phyloP scores from a whole-genome alignment of 163 green algal genomes.

The Chloroidium sp. region DNA sequence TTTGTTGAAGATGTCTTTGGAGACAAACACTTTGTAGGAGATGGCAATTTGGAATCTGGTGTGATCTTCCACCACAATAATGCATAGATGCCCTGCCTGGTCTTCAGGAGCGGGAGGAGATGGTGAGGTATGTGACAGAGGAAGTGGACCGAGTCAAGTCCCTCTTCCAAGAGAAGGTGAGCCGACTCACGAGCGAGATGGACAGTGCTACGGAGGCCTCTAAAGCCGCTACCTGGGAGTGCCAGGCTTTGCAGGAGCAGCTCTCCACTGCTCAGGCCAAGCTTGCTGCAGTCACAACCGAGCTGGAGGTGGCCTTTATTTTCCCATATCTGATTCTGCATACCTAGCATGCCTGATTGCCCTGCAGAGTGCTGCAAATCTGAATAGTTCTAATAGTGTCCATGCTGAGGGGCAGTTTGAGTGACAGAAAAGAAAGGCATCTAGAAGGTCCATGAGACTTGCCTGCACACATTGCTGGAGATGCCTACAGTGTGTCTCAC shows the following conservation, averaged over 20 bases:
- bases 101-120: slow-evolving; percentile 51
- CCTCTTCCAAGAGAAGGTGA: slow-evolving; percentile 61
- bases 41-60: too few species aligned
- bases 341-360: too few species aligned
- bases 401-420: not conserved
- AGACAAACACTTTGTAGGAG: too few species aligned
- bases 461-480: too few species aligned
- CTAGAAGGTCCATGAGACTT: too few species aligned
- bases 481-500: too few species aligned
- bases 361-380: too few species aligned
- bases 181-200: slow-evolving; percentile 39
- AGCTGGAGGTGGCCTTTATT: not conserved
- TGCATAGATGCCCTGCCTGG: too few species aligned
- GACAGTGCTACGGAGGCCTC: slow-evolving; percentile 31
- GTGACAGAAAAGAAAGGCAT: too few species aligned
- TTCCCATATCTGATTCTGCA: not conserved
- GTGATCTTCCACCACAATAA: too few species aligned
- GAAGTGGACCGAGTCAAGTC: slow-evolving; percentile 70
- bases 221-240: slow-evolving; percentile 5
- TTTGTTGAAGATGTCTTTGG: too few species aligned
- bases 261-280: not conserved
- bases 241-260: not conserved
- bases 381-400: not conserved
- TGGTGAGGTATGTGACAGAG: slow-evolving; percentile 66
- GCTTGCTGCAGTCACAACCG: not conserved